phyloP scores from a whole-genome alignment of 345 rosid species.

The Syzygium grande region DNA sequence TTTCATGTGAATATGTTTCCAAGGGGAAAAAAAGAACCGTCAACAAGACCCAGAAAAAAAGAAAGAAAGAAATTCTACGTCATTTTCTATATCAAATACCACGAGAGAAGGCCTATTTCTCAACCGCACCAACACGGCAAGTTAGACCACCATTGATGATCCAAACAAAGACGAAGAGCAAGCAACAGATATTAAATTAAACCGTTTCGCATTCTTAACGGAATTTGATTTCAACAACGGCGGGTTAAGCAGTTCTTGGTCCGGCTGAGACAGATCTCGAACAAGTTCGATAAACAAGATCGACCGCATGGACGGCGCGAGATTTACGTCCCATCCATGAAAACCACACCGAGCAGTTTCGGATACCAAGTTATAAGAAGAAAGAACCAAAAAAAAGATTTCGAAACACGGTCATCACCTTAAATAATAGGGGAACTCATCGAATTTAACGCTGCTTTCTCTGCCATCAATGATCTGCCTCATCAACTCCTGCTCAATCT shows the following conservation, averaged over 20 bases:
- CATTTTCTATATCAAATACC: neutral
- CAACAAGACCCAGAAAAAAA: neutral
- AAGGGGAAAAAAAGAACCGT: neutral
- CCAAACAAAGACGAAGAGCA: neutral
- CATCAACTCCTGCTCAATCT: constrained; percentile 78
- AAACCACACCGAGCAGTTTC: neutral
- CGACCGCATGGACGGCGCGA: neutral
- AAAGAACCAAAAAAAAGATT: neutral
- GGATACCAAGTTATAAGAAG: neutral
- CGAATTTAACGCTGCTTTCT: constrained; percentile 52
- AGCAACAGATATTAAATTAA: neutral
- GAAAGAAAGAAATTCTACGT: neutral
- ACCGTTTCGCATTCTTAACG: neutral
- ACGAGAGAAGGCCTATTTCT: neutral
- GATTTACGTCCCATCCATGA: neutral
- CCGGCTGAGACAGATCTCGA: neutral
- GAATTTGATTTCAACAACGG: neutral
- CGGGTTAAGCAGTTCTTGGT: neutral
- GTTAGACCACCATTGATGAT: neutral
- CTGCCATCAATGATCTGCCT: constrained; percentile 66
- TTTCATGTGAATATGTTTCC: neutral
- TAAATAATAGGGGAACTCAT: constrained; percentile 83
- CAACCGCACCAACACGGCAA: neutral
- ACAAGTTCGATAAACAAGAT: neutral
- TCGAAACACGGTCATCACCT: constrained; percentile 30